Conservation (phyloP, 202 grass and related monocot genomes). For the Saccharum hybrid region DNA sequence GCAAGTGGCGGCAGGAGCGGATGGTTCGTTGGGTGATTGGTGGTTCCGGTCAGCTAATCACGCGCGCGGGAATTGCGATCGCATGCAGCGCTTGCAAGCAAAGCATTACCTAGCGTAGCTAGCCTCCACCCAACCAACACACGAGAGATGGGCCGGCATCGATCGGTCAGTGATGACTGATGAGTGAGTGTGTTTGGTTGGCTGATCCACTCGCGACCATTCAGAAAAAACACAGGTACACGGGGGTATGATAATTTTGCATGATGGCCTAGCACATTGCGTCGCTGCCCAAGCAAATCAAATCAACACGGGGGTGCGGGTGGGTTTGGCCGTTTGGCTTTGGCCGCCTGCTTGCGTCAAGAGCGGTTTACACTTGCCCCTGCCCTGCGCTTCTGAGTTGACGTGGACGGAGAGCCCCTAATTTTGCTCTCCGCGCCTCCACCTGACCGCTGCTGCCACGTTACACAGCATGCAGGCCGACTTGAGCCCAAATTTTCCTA, state of each 20-base stretch:
- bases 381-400: too few species aligned
- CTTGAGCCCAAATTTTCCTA: too few species aligned
- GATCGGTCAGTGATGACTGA: neutral
- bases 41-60: slow-evolving; percentile 47
- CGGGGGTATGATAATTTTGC: neutral
- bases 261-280: neutral
- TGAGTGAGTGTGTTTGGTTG: neutral
- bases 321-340: too few species aligned
- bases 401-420: too few species aligned
- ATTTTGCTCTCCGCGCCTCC: too few species aligned
- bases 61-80: slow-evolving; percentile 3
- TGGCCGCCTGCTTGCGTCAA: too few species aligned
- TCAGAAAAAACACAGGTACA: neutral
- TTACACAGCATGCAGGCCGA: too few species aligned
- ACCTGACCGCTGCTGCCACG: too few species aligned
- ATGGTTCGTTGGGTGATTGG: neutral
- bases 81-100: neutral
- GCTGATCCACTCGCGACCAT: neutral
- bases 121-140: neutral
- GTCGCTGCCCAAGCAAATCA: too few species aligned
- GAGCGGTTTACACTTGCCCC: too few species aligned
- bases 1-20: neutral
- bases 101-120: neutral
- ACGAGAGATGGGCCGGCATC: too few species aligned
- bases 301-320: too few species aligned